A percentile compares a stretch with the other conserved stretches of the same genome.
phyloP scores from a whole-genome alignment of 2,329 filamentous ascomycete species.

The Ilyonectria destructans region DNA sequence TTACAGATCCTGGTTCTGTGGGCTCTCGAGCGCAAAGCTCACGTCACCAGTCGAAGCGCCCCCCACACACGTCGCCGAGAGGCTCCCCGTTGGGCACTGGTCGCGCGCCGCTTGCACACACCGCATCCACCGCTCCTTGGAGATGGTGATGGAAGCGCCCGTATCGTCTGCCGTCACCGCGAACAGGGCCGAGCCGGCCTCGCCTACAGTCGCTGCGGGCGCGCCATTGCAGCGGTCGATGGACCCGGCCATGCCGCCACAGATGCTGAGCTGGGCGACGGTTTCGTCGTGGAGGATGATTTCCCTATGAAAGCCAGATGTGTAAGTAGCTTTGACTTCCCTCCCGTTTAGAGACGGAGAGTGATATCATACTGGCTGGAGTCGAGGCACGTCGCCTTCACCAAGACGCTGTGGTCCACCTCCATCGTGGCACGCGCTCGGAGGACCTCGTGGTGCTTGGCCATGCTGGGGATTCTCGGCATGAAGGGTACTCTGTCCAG shows the following conservation, averaged over 20 bases:
- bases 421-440: slow-evolving; percentile 57
- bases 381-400: slow-evolving; percentile 60
- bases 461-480: slow-evolving; percentile 58
- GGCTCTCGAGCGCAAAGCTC: slow-evolving; percentile 56
- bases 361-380: slow-evolving; percentile 54
- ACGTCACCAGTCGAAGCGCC: slow-evolving; percentile 65
- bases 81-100: slow-evolving; percentile 66
- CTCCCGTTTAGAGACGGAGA: not conserved
- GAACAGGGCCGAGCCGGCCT: slow-evolving; percentile 66
- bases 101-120: slow-evolving; percentile 69
- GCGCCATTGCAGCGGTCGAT: slow-evolving; percentile 61
- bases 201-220: slow-evolving; percentile 62
- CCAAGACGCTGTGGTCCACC: slow-evolving; percentile 60
- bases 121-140: slow-evolving; percentile 68
- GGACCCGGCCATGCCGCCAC: slow-evolving; percentile 66
- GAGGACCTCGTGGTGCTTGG: slow-evolving; percentile 64
- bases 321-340: slow-evolving; percentile 30
- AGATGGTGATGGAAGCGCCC: slow-evolving; percentile 68
- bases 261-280: slow-evolving; percentile 65
- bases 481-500: slow-evolving; percentile 28
- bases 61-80: slow-evolving; percentile 64
- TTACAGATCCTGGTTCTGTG: slow-evolving; percentile 27
- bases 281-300: slow-evolving; percentile 67
- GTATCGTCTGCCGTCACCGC: slow-evolving; percentile 58
- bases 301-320: slow-evolving; percentile 44